Evolutionary conservation across 176 grass and related monocot genomes (phyloP), one percentile per base, ranked within the genome.

Genomic region (Hyparrhenia diplandra): DNA sequence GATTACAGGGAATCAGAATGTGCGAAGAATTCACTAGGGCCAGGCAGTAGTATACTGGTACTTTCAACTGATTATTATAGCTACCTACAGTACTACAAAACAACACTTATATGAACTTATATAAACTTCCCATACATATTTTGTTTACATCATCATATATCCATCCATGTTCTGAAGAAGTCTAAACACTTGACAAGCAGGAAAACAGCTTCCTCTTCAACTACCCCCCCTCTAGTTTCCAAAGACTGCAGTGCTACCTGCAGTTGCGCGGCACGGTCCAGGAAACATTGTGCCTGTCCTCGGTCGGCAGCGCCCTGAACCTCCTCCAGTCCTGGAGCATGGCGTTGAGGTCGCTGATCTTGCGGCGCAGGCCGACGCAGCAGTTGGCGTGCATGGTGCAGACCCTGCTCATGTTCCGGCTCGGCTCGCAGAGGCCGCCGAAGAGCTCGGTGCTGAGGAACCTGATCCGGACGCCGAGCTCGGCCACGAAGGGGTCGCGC

Each of bases 311-410:
- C n/a, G 87, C 84, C 89, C 85, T 87, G 82, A 89, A 94, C 32
- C 51, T 83, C 72, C 81, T 89, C 92, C 92, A 94, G 85, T 94
- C 89, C 24, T 73, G 86, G 45, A 94, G 78, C 80, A 94, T 94
- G 74, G 87, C 52, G 21, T 71, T 78, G 59, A 94, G 81, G 67
- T 94, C 92, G 30, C 75, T 30, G 68, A 94, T 65, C 83, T 91
- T 94, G 37, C 84, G 74, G 3, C 49, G 28, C n/a, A 94, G 85
- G 0, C 89, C 84, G 55, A 94, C 74, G 80, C 92, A 94, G 78
- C 92, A 94, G 74, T 97, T 97, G 28, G 91, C 89, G 86, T 97
- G 91, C 87, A 97, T 82, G 24, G 94, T 97, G 32, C 80, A 89
- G 34, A 97, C 85, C 24, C 84, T 43, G 58, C 79, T 79, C 45